Conservation (phyloP, 306 rosid species). For the Cicer chorassanicum region DNA sequence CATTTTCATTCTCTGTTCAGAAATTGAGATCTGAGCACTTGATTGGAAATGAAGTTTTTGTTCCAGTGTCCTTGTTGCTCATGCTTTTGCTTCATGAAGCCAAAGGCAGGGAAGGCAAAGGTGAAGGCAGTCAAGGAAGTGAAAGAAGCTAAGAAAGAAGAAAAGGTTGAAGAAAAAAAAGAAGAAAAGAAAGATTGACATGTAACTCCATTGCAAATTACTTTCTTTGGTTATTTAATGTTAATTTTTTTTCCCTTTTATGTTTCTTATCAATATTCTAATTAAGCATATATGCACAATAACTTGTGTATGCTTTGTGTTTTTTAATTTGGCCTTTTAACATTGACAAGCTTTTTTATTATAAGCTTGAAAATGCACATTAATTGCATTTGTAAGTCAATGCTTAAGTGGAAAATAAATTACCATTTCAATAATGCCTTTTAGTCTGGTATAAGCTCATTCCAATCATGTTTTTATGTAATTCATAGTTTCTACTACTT, state of each 20-base stretch:
- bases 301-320: slow-evolving; percentile 31
- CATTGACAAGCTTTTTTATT: neutral
- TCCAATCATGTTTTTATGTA: neutral
- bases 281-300: slow-evolving; percentile 38
- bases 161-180: slow-evolving; percentile 49
- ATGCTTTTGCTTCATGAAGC: slow-evolving; percentile 67
- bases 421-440: neutral
- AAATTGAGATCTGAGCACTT: slow-evolving; percentile 49
- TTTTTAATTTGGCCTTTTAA: slow-evolving; percentile 7
- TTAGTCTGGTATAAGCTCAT: neutral
- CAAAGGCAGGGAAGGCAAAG: slow-evolving; percentile 60
- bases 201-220: slow-evolving; percentile 8
- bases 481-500: neutral
- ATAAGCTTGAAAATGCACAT: slow-evolving; percentile 32
- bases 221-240: slow-evolving; percentile 10
- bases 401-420: slow-evolving; percentile 37
- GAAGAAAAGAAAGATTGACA: slow-evolving; percentile 61
- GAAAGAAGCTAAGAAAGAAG: slow-evolving; percentile 48
- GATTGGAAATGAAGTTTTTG: slow-evolving; percentile 57
- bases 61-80: slow-evolving; percentile 65
- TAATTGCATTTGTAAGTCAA: slow-evolving; percentile 33
- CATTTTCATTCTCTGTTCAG: slow-evolving; percentile 31
- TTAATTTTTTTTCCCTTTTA: slow-evolving; percentile 13
- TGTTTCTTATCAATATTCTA: slow-evolving; percentile 35
- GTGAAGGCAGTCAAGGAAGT: slow-evolving; percentile 52